Percentiles rank a stretch among this genome's conserved stretches.
Conservation (phyloP, 352 stramenopile genomes). For the Phytophthora palmivora region DNA sequence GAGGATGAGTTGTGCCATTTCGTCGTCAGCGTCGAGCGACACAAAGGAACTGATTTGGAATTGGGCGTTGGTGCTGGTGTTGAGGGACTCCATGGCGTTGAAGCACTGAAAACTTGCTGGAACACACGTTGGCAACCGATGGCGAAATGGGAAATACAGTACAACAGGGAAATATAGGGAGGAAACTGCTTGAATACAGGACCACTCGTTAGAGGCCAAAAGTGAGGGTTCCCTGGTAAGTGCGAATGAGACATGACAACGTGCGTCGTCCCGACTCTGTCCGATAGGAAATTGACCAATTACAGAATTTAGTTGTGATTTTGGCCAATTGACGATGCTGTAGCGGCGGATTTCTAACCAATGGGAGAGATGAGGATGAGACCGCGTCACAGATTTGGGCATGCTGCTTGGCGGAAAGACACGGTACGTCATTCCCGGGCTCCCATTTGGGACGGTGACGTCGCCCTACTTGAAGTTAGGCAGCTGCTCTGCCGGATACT, state of each 20-base stretch:
- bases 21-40: conserved; percentile 74
- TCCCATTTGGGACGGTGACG: conserved; percentile 12
- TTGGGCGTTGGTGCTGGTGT: conserved; percentile 51
- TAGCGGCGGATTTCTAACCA: conserved; percentile 10
- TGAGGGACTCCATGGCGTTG: conserved; percentile 45
- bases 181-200: conserved; percentile 22
- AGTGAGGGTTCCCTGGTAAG: conserved; percentile 31
- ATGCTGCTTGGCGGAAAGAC: conserved; percentile 21
- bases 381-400: conserved; percentile 25
- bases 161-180: conserved; percentile 12
- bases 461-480: conserved; percentile 18
- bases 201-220: no score
- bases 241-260: conserved; percentile 39
- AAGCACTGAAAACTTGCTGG: no score
- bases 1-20: conserved; percentile 81
- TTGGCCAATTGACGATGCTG: conserved; percentile 12
- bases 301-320: background rate
- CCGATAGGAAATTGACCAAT: no score
- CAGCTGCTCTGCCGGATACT: no score
- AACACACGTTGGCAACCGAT: conserved; percentile 14
- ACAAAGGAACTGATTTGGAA: conserved; percentile 83
- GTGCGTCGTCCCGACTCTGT: conserved; percentile 7
- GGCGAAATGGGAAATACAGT: conserved; percentile 38
- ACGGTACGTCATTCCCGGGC: conserved; percentile 29
- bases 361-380: background rate